phyloP scores from a whole-genome alignment of 495 filamentous ascomycete genomes.

The Hyaloscypha finlandica region DNA sequence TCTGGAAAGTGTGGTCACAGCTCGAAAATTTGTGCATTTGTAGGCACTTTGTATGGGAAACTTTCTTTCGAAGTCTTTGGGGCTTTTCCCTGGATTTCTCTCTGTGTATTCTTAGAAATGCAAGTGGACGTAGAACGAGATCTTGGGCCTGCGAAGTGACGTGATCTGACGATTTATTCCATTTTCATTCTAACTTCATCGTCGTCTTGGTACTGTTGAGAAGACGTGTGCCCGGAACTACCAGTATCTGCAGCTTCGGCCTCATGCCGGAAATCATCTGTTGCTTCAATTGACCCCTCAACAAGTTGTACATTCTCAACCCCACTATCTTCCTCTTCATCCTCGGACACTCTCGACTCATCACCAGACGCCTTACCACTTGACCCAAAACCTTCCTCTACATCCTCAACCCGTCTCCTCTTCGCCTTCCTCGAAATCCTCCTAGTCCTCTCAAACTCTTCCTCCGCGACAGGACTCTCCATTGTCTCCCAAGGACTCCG shows the following conservation, averaged over 20 bases:
- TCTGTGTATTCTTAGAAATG: conserved; percentile 27
- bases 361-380: background rate
- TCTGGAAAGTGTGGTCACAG: background rate
- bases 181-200: background rate
- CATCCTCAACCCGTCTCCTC: conserved; percentile 3
- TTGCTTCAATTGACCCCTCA: background rate
- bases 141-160: background rate
- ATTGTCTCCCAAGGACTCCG: conserved; percentile 54
- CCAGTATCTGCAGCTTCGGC: conserved; percentile 21
- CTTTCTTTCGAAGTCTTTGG: conserved; percentile 1
- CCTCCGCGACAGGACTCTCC: conserved; percentile 36
- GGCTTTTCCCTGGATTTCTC: conserved; percentile 17
- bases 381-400: background rate
- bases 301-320: too few species aligned
- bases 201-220: conserved; percentile 4
- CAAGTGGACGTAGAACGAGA: conserved; percentile 19
- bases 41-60: background rate
- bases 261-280: conserved; percentile 7
- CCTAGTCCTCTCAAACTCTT: conserved; percentile 35
- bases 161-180: background rate
- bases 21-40: conserved; percentile 20
- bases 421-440: conserved; percentile 14
- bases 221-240: conserved; percentile 24
- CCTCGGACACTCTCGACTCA: background rate
- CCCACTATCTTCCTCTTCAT: background rate